These are phyloP conservation scores for Trypanosoma cruzi DNA, from an alignment of 208 protist species.

Conservation along the genomic window DNA sequence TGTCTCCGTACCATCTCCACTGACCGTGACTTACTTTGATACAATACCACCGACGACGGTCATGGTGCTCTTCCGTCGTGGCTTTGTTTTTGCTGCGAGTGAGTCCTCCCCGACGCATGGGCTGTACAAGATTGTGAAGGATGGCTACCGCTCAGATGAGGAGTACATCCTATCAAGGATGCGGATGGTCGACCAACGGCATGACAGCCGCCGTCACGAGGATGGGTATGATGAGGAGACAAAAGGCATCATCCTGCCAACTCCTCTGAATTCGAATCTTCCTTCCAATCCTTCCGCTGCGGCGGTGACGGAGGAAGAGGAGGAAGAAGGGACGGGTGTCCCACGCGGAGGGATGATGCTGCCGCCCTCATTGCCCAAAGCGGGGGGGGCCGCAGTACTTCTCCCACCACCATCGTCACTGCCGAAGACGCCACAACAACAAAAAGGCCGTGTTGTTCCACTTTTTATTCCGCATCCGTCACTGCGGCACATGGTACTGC, in stretches of 20 bases:
- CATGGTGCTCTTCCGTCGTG: conserved; percentile 93
- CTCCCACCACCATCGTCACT: conserved; percentile 8
- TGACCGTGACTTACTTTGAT: conserved; percentile 97
- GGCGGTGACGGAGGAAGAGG: not conserved
- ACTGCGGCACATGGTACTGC: conserved; percentile 54
- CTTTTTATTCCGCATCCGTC: conserved; percentile 61
- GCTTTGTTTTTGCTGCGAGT: conserved; percentile 96
- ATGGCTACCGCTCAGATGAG: conserved; percentile 75
- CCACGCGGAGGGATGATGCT: conserved; percentile 6
- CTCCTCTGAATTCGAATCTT: not conserved
- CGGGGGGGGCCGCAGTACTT: not conserved
- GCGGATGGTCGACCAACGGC: conserved; percentile 35
- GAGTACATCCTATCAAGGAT: conserved; percentile 72
- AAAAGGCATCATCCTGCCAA: not conserved
- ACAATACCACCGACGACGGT: conserved; percentile 92
- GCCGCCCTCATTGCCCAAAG: conserved; percentile 1
- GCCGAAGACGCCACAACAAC: conserved; percentile 6
- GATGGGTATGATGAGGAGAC: conserved; percentile 18
- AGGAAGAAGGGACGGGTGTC: conserved; percentile 4
- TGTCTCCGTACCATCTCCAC: conserved; percentile 48
- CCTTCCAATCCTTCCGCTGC: not conserved
- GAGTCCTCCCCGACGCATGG: conserved; percentile 96
- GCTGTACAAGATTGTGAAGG: conserved; percentile 91
- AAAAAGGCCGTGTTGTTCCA: conserved; percentile 40
- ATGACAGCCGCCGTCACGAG: conserved; percentile 16